phyloP scores from a whole-genome alignment of 306 rosid species.

The Vigna hirtella region DNA sequence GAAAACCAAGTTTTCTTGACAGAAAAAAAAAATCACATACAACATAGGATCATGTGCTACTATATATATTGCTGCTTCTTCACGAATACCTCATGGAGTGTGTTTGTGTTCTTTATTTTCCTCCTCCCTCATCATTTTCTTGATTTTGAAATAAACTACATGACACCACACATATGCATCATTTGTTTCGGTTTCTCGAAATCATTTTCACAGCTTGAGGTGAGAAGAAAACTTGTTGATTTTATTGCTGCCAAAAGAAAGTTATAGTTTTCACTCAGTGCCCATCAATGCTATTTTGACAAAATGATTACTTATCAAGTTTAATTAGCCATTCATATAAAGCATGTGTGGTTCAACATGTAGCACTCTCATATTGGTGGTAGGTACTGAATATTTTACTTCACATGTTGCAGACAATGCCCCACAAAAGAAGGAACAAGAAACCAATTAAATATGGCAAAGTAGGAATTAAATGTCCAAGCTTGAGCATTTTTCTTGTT shows the following conservation, averaged over 20 bases:
- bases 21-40: neutral
- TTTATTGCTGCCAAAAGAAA: neutral
- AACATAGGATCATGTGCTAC: neutral
- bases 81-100: neutral
- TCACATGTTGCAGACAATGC: conserved; percentile 34
- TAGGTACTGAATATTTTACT: conserved; percentile 55
- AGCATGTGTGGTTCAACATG: conserved; percentile 27
- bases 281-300: conserved; percentile 32
- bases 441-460: conserved; percentile 9
- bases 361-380: conserved; percentile 49
- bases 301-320: conserved; percentile 9
- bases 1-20: neutral
- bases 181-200: neutral
- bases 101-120: neutral
- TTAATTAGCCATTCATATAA: conserved; percentile 27
- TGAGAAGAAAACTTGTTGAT: conserved; percentile 8
- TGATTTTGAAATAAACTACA: neutral
- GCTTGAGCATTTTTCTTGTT: conserved; percentile 21
- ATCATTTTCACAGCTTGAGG: conserved; percentile 17
- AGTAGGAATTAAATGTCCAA: neutral
- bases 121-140: neutral
- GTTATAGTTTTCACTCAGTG: neutral
- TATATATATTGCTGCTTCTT: neutral
- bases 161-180: neutral
- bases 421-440: conserved; percentile 37